Conservation (phyloP, 441 rosid species). For the Erodium trifolium region DNA sequence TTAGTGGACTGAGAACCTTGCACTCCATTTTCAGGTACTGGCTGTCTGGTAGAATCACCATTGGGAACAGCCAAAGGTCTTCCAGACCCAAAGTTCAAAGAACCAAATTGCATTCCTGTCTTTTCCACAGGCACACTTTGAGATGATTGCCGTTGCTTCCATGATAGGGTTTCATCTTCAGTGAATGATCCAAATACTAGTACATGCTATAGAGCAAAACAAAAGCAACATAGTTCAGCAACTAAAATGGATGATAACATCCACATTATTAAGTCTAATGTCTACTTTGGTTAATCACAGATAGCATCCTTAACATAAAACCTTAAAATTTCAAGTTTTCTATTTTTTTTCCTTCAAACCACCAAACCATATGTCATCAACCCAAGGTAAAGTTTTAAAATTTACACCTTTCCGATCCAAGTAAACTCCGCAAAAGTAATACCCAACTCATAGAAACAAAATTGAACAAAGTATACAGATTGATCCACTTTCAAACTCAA, state of each 20-base stretch:
- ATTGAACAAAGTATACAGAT: not conserved
- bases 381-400: not conserved
- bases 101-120: slow-evolving; percentile 42
- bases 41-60: slow-evolving; percentile 25
- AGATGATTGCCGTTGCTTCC: slow-evolving; percentile 36
- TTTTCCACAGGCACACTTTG: slow-evolving; percentile 31
- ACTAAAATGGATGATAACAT: not conserved
- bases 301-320: no score
- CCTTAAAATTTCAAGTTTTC: not conserved
- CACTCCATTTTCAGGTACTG: slow-evolving; percentile 27
- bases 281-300: no score
- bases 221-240: slow-evolving; percentile 10
- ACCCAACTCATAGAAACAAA: not conserved
- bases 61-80: slow-evolving; percentile 32
- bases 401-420: not conserved
- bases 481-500: not conserved
- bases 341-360: not conserved
- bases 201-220: slow-evolving; percentile 29
- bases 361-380: not conserved
- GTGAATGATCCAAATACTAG: slow-evolving; percentile 86
- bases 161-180: slow-evolving; percentile 73
- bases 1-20: slow-evolving; percentile 28
- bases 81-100: slow-evolving; percentile 31
- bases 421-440: not conserved
- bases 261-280: not conserved